Evolutionary conservation across 495 filamentous ascomycete species (phyloP).

Genomic region (Cudoniella acicularis): DNA sequence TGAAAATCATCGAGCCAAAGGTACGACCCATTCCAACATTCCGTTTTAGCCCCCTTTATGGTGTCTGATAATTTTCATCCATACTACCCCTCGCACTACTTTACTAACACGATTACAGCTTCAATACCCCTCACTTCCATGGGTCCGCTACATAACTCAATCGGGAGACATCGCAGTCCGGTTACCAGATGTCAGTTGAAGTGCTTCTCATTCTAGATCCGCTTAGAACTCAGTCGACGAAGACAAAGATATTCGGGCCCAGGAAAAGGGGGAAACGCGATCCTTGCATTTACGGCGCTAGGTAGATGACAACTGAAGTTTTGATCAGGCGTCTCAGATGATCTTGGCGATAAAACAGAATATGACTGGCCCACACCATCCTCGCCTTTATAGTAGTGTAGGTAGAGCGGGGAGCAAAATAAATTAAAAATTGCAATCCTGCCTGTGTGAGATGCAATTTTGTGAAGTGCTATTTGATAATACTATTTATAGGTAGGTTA

Average conservation of each 20-base stretch:
- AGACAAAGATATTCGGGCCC: constrained; percentile 43
- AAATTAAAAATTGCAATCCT: too few relatives aligned
- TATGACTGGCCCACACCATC: too few relatives aligned
- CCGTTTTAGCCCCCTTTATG: background rate
- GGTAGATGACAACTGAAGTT: background rate
- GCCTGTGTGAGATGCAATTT: too few relatives aligned
- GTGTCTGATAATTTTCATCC: background rate
- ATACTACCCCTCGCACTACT: constrained; percentile 22
- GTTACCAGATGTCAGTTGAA: constrained; percentile 65
- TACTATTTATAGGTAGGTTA: too few relatives aligned
- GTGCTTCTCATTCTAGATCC: background rate
- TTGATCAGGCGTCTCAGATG: background rate
- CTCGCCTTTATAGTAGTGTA: too few relatives aligned
- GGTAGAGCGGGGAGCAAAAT: too few relatives aligned
- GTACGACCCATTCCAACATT: constrained; percentile 53
- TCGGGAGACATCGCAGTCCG: constrained; percentile 93
- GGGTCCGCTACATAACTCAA: constrained; percentile 98
- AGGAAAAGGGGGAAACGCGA: background rate
- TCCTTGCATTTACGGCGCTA: background rate
- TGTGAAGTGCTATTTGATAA: too few relatives aligned
- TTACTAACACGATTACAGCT: constrained; percentile 45
- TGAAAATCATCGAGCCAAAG: constrained; percentile 99
- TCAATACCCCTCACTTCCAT: constrained; percentile 97
- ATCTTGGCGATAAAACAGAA: too few relatives aligned
- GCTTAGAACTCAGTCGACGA: too few relatives aligned